A percentile compares a stretch with the other conserved stretches of the same genome.
These are phyloP conservation scores for Begonia fuchsioides DNA, from an alignment of 306 rosid species.

Conservation along the genomic window DNA sequence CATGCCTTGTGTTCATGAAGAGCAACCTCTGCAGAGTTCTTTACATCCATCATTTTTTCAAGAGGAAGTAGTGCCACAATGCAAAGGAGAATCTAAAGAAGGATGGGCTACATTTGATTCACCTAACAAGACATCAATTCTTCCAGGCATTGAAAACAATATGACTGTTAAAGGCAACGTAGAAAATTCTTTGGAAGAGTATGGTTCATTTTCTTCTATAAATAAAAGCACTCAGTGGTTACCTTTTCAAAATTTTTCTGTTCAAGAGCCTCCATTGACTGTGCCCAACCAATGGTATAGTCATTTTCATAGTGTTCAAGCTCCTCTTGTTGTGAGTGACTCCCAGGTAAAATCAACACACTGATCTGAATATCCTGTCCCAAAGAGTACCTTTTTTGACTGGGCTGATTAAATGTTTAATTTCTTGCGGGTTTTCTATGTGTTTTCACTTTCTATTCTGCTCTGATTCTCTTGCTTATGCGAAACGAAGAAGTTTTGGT, in stretches of 20 bases:
- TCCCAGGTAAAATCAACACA: constrained; percentile 26
- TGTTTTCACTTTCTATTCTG: neutral
- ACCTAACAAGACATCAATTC: constrained; percentile 24
- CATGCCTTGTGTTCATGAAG: constrained; percentile 10
- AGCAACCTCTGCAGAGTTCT: constrained; percentile 22
- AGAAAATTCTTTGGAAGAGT: constrained; percentile 20
- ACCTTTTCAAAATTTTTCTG: constrained; percentile 16
- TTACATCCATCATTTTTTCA: constrained; percentile 21
- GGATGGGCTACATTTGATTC: constrained; percentile 78
- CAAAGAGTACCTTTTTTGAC: neutral
- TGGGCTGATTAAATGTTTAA: neutral
- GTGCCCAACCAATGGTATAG: constrained; percentile 30
- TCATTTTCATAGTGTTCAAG: constrained; percentile 18
- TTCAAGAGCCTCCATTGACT: constrained; percentile 17
- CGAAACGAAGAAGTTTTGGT: no score
- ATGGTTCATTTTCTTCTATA: constrained; percentile 27
- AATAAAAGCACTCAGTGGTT: constrained; percentile 32
- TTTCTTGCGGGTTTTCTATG: neutral
- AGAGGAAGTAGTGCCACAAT: constrained; percentile 20
- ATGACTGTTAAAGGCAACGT: constrained; percentile 12
- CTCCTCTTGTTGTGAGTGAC: constrained; percentile 13
- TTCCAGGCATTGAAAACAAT: constrained; percentile 18
- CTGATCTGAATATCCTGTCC: neutral
- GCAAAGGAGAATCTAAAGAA: constrained; percentile 31
- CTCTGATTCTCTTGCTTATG: no score